phyloP scores from a whole-genome alignment of 352 stramenopile genomes.

The Phytophthora palmivora region DNA sequence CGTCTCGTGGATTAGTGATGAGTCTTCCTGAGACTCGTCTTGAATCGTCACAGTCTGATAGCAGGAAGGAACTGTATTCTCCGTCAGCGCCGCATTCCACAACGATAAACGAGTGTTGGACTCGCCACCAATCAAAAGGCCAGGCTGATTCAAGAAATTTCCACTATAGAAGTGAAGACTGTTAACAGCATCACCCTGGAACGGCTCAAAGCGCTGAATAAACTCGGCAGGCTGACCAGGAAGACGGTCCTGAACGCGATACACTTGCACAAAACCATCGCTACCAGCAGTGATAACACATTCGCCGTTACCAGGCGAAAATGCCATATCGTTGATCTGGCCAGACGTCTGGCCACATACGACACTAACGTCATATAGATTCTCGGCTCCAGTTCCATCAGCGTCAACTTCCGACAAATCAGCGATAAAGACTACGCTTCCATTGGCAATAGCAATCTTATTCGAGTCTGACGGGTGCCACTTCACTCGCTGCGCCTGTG shows the following conservation, averaged over 20 bases:
- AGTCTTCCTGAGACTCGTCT: slow-evolving; percentile 36
- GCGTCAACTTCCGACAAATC: slow-evolving; percentile 60
- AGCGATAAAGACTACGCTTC: slow-evolving; percentile 68
- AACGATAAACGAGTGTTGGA: slow-evolving; percentile 60
- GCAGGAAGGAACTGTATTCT: slow-evolving; percentile 60
- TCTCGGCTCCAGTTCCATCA: slow-evolving; percentile 48
- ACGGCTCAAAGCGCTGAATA: slow-evolving; percentile 83
- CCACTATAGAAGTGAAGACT: slow-evolving; percentile 75
- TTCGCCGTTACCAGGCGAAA: slow-evolving; percentile 61
- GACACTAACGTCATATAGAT: slow-evolving; percentile 74
- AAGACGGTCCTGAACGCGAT: slow-evolving; percentile 57
- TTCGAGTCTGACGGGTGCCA: slow-evolving; percentile 83
- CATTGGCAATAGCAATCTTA: slow-evolving; percentile 78
- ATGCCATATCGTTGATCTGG: slow-evolving; percentile 84
- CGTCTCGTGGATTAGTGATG: slow-evolving; percentile 56
- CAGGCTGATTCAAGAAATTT: slow-evolving; percentile 50
- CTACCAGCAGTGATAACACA: slow-evolving; percentile 71
- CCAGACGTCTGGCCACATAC: slow-evolving; percentile 70
- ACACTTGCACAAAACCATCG: slow-evolving; percentile 85
- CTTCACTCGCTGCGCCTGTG: slow-evolving; percentile 70
- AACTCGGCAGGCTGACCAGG: slow-evolving; percentile 67
- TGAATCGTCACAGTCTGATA: slow-evolving; percentile 71
- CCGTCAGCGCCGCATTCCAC: slow-evolving; percentile 57
- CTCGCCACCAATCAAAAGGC: slow-evolving; percentile 73
- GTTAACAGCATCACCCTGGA: slow-evolving; percentile 71